These are phyloP conservation scores for Kodamaea neixiangensis DNA, from an alignment of 805 yeast genomes.

Conservation along the genomic window DNA sequence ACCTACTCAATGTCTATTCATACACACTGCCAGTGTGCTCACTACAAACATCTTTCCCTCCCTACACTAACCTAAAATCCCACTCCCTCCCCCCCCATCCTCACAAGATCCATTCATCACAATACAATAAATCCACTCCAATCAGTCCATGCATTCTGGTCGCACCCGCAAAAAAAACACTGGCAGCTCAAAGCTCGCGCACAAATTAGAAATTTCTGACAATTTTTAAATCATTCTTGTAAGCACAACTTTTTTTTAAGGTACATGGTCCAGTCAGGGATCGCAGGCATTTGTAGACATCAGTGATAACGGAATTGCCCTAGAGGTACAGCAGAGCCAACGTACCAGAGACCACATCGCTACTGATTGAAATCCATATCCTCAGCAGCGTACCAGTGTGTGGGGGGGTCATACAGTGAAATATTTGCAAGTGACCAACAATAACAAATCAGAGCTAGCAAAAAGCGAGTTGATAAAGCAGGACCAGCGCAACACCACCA, in stretches of 20 bases:
- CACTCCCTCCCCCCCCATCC: neutral
- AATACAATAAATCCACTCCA: neutral
- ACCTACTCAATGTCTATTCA: no score
- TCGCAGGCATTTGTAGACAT: neutral
- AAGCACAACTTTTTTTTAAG: neutral
- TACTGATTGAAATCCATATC: neutral
- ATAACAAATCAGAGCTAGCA: conserved; percentile 3
- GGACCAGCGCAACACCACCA: neutral
- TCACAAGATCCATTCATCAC: no score
- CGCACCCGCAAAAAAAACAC: neutral
- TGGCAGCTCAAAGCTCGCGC: neutral
- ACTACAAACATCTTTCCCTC: no score
- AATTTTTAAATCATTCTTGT: neutral
- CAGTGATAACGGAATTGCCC: neutral
- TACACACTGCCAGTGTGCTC: no score
- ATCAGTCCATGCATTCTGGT: neutral
- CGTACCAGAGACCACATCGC: neutral
- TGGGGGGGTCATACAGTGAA: neutral
- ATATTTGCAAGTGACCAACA: neutral
- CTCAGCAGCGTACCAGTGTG: neutral
- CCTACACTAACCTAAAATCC: no score
- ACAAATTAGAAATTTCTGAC: neutral
- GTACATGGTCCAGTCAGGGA: conserved; percentile 1
- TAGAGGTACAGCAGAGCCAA: neutral
- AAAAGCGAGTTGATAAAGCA: neutral